These are phyloP conservation scores for Colletotrichum brevisporum DNA, from an alignment of 2,329 filamentous ascomycete species.

Conservation along the genomic window DNA sequence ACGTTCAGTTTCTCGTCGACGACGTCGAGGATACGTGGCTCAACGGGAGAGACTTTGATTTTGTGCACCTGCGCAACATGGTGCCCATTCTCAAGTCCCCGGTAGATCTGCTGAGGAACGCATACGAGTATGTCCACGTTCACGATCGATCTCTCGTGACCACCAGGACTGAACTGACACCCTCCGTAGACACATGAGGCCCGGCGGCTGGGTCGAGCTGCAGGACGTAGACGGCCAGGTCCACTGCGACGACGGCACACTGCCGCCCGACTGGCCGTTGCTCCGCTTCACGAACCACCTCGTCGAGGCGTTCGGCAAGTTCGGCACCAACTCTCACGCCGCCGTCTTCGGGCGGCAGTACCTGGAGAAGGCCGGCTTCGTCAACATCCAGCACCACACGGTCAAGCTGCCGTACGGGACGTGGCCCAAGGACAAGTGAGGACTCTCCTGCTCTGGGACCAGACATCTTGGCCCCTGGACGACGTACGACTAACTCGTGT, in stretches of 20 bases:
- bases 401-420: conserved; percentile 62
- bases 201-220: conserved; percentile 62
- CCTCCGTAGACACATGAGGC: conserved; percentile 52
- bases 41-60: conserved; percentile 44
- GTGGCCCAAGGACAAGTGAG: conserved; percentile 61
- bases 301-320: conserved; percentile 53
- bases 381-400: conserved; percentile 54
- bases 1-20: conserved; percentile 56
- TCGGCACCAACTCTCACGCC: conserved; percentile 55
- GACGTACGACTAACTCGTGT: background rate
- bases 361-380: conserved; percentile 55
- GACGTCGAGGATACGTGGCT: conserved; percentile 52
- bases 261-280: conserved; percentile 52
- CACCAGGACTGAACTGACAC: background rate
- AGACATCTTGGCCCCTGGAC: background rate
- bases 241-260: conserved; percentile 53
- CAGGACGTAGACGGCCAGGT: conserved; percentile 60
- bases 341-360: conserved; percentile 55
- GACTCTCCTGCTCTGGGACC: background rate
- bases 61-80: conserved; percentile 55
- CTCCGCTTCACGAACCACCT: conserved; percentile 52
- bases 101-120: conserved; percentile 47
- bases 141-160: fast-evolving
- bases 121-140: conserved; percentile 44
- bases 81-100: conserved; percentile 55